A percentile compares a stretch with the other conserved stretches of the same genome.
phyloP scores from a whole-genome alignment of 129 eudicot species.

The Deinandra increscens region DNA sequence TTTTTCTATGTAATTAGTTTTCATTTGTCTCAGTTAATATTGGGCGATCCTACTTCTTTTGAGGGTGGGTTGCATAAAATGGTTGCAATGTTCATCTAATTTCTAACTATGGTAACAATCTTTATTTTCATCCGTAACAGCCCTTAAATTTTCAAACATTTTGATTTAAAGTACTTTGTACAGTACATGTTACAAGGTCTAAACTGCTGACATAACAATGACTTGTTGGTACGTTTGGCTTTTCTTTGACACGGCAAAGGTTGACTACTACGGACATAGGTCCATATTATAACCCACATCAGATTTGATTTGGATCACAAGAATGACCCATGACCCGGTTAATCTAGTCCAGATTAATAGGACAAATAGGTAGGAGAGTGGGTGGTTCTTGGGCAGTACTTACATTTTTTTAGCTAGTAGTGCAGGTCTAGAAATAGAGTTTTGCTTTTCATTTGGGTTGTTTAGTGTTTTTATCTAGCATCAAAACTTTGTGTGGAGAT shows the following conservation, averaged over 20 bases:
- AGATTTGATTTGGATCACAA: no score
- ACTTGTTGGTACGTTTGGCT: background rate
- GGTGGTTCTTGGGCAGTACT: no score
- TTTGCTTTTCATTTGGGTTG: no score
- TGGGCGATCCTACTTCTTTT: background rate
- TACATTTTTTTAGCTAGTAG: no score
- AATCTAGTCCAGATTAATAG: no score
- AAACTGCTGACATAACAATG: background rate
- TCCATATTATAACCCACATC: no score
- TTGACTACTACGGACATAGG: no score
- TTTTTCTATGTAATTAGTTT: background rate
- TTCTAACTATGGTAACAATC: background rate
- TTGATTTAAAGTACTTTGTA: background rate
- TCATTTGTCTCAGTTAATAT: background rate
- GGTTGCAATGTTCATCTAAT: background rate
- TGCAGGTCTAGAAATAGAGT: no score
- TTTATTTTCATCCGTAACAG: background rate
- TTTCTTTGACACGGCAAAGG: background rate
- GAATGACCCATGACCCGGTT: no score
- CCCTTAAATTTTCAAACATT: background rate
- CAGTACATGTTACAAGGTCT: background rate
- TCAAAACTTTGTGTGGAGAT: no score
- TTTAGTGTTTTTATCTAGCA: no score
- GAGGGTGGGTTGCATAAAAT: background rate
- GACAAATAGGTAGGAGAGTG: no score